Evolutionary conservation across 2,329 filamentous ascomycete genomes (phyloP).

Genomic region (Xenosphaeropsis pyriputrescens): DNA sequence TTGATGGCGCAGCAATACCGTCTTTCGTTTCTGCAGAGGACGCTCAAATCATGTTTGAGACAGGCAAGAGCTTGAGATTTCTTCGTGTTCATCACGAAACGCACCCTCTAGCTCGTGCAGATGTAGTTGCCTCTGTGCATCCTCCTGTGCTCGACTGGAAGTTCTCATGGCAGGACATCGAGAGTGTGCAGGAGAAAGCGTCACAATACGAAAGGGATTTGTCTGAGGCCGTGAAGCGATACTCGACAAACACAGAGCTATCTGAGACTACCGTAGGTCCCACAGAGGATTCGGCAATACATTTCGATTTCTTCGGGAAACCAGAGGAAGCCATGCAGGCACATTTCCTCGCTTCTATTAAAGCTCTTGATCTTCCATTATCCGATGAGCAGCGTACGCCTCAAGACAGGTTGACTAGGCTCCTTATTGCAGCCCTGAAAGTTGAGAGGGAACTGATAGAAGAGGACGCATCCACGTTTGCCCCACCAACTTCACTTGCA

Average conservation of each 20-base stretch:
- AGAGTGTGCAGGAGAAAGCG: conserved; percentile 46
- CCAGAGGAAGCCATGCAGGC: conserved; percentile 30
- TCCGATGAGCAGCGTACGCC: conserved; percentile 2
- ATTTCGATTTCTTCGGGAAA: conserved; percentile 24
- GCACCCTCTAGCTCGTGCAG: conserved; percentile 48
- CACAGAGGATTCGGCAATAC: too few relatives aligned
- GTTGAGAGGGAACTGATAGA: conserved; percentile 1
- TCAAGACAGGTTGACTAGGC: conserved; percentile 9
- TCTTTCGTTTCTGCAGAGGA: conserved; percentile 58
- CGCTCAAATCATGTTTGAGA: conserved; percentile 61
- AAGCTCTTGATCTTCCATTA: conserved; percentile 25
- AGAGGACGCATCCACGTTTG: conserved; percentile 10
- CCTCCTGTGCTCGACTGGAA: conserved; percentile 51
- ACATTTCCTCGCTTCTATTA: conserved; percentile 34
- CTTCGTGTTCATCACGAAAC: conserved; percentile 55
- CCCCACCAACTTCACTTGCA: conserved; percentile 26
- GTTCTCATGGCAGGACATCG: conserved; percentile 58
- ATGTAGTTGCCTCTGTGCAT: conserved; percentile 26
- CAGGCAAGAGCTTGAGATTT: conserved; percentile 61
- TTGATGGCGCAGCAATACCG: conserved; percentile 53
- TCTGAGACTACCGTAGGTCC: background rate
- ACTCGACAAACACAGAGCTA: conserved; percentile 3
- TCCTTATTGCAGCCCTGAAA: conserved; percentile 10
- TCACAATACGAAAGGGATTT: conserved; percentile 32
- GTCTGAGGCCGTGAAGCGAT: conserved; percentile 16